Evolutionary conservation across 176 grass and related monocot species (phyloP), one percentile per base, ranked within the genome.

Genomic region (Eleusine coracana): DNA sequence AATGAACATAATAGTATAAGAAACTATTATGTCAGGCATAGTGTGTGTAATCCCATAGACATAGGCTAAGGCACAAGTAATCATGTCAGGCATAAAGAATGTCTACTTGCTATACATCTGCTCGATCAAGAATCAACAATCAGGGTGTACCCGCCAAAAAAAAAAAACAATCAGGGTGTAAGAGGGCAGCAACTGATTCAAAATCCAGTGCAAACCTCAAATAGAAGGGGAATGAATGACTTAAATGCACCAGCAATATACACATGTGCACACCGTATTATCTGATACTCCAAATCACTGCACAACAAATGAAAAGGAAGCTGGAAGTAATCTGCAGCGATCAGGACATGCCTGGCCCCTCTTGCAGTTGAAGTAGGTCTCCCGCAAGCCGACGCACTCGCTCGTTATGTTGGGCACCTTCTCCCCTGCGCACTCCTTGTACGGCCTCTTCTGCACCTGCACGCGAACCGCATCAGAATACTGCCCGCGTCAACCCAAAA

Each of bases 281-380:
- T 66, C 61, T 50, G 76, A 20, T 5, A 14, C 60, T 65, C 25
- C 29, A 41, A 71, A 42, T 60, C 18, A 3, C 82, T 59, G 73
- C 6, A 15, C 40, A 46, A 3, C 15, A 20, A 15, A 75, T 44
- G 11, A 65, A 74, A 20, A 84, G 4, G 12, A 39, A 68, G 63
- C 44, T 59, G 49, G 20, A 37, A 13, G 66, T 71, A 68, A 34
- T 73, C 17, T 37, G 60, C 37, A 71, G 59, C 8, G 2, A 66
- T 21, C 8, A 70, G 82, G 20, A 89, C 80, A 80, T 90, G 84
- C 97, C 91, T 99, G 93, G 80, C 97, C 93, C 27, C 97, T 93
- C 73, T 99, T 99, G 91, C 97, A 96, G 81, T 96, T 96, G 84
- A 99, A 99, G 75, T 96, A 99, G 67, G 97, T 99, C 86, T 99